Evolutionary conservation across 768 basidiomycete genomes (phyloP).

Genomic region (Tulasnella sp.): DNA sequence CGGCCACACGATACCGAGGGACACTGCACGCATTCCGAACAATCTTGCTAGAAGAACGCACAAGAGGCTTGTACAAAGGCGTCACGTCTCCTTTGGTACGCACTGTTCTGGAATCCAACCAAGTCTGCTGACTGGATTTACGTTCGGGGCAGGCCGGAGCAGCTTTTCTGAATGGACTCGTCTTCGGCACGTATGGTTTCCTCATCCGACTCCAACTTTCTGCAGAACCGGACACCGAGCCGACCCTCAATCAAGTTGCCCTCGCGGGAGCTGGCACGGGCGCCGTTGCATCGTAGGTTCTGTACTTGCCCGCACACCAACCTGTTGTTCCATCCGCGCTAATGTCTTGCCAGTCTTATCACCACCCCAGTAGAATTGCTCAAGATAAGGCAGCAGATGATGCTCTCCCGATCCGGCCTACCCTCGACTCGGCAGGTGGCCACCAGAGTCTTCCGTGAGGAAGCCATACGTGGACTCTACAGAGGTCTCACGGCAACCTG

Average conservation of each 20-base stretch:
- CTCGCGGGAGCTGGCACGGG: constrained; percentile 75
- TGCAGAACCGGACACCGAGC: constrained; percentile 34
- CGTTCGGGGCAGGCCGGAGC: constrained; percentile 40
- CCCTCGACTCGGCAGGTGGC: constrained; percentile 44
- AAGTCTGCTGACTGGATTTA: neutral
- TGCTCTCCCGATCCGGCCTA: constrained; percentile 25
- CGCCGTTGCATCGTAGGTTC: constrained; percentile 61
- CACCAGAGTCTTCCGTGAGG: constrained; percentile 38
- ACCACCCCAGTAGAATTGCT: constrained; percentile 78
- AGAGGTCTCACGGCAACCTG: constrained; percentile 64
- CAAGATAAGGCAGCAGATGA: constrained; percentile 71
- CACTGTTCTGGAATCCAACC: neutral
- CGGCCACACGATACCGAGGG: constrained; percentile 41
- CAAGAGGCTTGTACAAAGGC: constrained; percentile 61
- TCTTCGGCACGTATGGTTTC: constrained; percentile 76
- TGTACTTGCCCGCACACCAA: neutral
- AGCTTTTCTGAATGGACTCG: constrained; percentile 71
- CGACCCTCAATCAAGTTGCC: constrained; percentile 57
- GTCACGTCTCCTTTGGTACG: constrained; percentile 68
- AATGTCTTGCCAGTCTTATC: constrained; percentile 38
- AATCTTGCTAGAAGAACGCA: constrained; percentile 57
- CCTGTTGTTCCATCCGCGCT: neutral
- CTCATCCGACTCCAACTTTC: constrained; percentile 53
- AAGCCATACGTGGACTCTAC: constrained; percentile 58
- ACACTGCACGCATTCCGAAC: constrained; percentile 52